Evolutionary conservation across 495 filamentous ascomycete species (phyloP).

Genomic region (Hypoxylon cercidicola): DNA sequence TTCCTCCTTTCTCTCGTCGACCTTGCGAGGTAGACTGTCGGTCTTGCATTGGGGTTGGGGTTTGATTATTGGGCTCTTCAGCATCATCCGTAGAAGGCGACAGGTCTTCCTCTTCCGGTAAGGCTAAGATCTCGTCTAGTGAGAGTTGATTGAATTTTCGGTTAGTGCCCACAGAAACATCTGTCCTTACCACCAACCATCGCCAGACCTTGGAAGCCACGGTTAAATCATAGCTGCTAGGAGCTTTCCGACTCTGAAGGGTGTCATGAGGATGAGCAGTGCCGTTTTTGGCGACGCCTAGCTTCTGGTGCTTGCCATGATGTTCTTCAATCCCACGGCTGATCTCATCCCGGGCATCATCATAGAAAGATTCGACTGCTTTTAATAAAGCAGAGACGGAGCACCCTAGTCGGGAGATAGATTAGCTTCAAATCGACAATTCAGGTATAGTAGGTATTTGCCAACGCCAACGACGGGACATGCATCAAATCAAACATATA

Average conservation of each 20-base stretch:
- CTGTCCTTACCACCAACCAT: slow-evolving; percentile 54
- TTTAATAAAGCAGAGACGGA: slow-evolving; percentile 37
- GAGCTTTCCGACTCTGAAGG: neutral
- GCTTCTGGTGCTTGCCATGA: neutral
- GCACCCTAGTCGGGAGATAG: slow-evolving; percentile 31
- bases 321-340: slow-evolving; percentile 1
- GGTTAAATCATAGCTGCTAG: slow-evolving; percentile 38
- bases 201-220: slow-evolving; percentile 56
- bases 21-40: neutral
- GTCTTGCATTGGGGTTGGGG: slow-evolving; percentile 8
- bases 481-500: slow-evolving; percentile 31
- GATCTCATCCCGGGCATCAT: slow-evolving; percentile 1
- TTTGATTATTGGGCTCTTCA: slow-evolving; percentile 1
- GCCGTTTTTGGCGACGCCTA: neutral
- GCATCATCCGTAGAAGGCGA: slow-evolving; percentile 6
- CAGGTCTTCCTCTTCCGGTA: slow-evolving; percentile 49
- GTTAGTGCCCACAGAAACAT: slow-evolving; percentile 55
- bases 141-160: slow-evolving; percentile 55
- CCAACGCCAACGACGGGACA: slow-evolving; percentile 9
- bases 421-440: slow-evolving; percentile 18
- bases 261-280: neutral
- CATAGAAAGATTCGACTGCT: slow-evolving; percentile 41
- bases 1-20: neutral
- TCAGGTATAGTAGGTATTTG: neutral
- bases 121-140: slow-evolving; percentile 52